Evolutionary conservation across 2,329 filamentous ascomycete genomes (phyloP).

Genomic region (Trichoderma koningii): DNA sequence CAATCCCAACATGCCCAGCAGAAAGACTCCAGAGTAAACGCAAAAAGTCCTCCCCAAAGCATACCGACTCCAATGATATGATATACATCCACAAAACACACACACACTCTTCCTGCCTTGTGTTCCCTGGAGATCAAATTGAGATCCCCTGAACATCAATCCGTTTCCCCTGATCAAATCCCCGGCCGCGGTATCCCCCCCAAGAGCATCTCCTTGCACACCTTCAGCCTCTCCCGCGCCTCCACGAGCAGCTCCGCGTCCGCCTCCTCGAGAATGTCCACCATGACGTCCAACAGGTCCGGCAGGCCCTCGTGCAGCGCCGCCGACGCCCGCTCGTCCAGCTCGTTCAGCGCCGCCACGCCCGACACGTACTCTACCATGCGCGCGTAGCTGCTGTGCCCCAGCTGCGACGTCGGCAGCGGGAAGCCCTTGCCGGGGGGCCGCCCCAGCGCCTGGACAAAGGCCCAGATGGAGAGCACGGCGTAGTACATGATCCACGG

Average conservation of each 20-base stretch:
- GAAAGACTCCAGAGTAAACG: too few species aligned
- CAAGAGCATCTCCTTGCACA: conserved; percentile 51
- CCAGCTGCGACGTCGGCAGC: conserved; percentile 50
- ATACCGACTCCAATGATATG: background rate
- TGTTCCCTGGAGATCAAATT: too few species aligned
- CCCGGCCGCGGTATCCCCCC: conserved; percentile 24
- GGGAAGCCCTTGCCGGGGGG: conserved; percentile 50
- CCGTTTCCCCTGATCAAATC: background rate
- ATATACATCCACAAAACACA: too few species aligned
- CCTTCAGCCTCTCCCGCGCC: conserved; percentile 68
- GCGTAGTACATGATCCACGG: conserved; percentile 93
- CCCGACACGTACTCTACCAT: conserved; percentile 56
- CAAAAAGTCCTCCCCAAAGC: background rate
- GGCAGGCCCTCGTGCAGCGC: conserved; percentile 61
- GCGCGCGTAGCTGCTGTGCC: conserved; percentile 39
- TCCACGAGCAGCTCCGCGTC: conserved; percentile 73
- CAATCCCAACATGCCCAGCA: too few species aligned
- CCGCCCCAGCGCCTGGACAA: conserved; percentile 74
- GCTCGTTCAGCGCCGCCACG: conserved; percentile 68
- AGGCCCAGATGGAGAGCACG: conserved; percentile 82
- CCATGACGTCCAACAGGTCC: conserved; percentile 49
- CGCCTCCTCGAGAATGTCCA: conserved; percentile 47
- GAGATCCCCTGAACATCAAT: too few species aligned
- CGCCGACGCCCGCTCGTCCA: conserved; percentile 67
- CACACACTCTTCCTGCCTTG: conserved; percentile 1